Evolutionary conservation across 2,329 filamentous ascomycete species (phyloP).

Genomic region (Moelleriella libera): DNA sequence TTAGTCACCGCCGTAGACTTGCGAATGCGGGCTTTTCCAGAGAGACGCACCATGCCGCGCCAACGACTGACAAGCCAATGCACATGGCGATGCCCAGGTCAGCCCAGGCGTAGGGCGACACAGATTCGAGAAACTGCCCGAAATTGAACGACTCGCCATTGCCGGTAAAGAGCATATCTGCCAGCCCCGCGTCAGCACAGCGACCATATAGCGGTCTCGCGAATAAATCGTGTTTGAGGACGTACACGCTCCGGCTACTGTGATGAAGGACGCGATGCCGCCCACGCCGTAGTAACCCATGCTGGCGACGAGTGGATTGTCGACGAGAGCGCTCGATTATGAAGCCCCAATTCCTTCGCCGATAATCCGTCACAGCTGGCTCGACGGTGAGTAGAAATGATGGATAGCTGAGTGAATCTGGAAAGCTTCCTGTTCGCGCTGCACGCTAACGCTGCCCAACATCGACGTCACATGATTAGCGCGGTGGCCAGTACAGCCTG

Average conservation of each 20-base stretch:
- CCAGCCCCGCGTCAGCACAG: background rate
- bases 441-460: background rate
- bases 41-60: conserved; percentile 75
- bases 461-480: conserved; percentile 22
- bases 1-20: background rate
- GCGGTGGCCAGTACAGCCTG: background rate
- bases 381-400: too few relatives aligned
- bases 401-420: too few relatives aligned
- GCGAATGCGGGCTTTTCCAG: background rate
- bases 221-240: background rate
- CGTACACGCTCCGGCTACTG: conserved; percentile 69
- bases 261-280: conserved; percentile 52
- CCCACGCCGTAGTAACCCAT: conserved; percentile 62
- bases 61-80: conserved; percentile 90
- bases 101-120: conserved; percentile 92
- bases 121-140: conserved; percentile 83
- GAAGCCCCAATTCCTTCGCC: too few relatives aligned
- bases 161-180: conserved; percentile 97
- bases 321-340: too few relatives aligned
- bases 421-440: too few relatives aligned
- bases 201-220: background rate
- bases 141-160: conserved; percentile 96
- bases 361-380: too few relatives aligned
- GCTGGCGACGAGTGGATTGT: conserved; percentile 10
- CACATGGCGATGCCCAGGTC: conserved; percentile 82